phyloP scores from a whole-genome alignment of 352 stramenopile species.

The Phytophthora syringae region DNA sequence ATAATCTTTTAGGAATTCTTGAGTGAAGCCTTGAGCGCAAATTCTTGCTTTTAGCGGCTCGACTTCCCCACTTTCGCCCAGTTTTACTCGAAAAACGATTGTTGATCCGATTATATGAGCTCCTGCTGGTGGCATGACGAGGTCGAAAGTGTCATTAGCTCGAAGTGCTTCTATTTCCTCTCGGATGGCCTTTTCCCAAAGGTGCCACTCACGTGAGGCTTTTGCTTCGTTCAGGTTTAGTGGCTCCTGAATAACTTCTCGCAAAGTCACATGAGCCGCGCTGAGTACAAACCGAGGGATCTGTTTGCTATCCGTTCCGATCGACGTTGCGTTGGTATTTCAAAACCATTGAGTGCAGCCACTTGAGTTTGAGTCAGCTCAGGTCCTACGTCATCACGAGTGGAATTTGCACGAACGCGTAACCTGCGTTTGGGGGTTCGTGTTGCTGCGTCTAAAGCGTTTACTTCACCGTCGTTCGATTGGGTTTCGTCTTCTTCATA shows the following conservation, averaged over 20 bases:
- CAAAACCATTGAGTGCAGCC: too few relatives aligned
- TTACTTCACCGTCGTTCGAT: too few relatives aligned
- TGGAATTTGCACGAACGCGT: too few relatives aligned
- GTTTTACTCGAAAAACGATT: constrained; percentile 14
- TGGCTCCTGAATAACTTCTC: constrained; percentile 4
- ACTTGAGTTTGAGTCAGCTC: too few relatives aligned
- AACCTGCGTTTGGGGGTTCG: too few relatives aligned
- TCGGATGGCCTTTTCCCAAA: constrained; percentile 8
- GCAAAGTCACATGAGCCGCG: not conserved
- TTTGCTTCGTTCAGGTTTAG: constrained; percentile 1
- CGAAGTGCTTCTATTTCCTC: constrained; percentile 4
- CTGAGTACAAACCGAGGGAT: not conserved
- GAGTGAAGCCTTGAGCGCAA: constrained; percentile 17
- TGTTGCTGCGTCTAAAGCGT: too few relatives aligned
- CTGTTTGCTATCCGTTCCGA: not conserved
- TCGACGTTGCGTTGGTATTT: not conserved
- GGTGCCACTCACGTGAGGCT: not conserved
- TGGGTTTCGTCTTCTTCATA: not conserved
- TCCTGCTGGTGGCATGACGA: constrained; percentile 9
- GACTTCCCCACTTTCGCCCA: not conserved
- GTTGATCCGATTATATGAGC: constrained; percentile 4
- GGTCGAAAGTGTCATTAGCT: constrained; percentile 11
- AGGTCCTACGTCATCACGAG: too few relatives aligned
- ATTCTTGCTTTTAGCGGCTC: constrained; percentile 22
- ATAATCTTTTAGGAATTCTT: constrained; percentile 9